These are phyloP conservation scores for Saccharum hybrid DNA, from an alignment of 202 grass and related monocot species.

Conservation along the genomic window DNA sequence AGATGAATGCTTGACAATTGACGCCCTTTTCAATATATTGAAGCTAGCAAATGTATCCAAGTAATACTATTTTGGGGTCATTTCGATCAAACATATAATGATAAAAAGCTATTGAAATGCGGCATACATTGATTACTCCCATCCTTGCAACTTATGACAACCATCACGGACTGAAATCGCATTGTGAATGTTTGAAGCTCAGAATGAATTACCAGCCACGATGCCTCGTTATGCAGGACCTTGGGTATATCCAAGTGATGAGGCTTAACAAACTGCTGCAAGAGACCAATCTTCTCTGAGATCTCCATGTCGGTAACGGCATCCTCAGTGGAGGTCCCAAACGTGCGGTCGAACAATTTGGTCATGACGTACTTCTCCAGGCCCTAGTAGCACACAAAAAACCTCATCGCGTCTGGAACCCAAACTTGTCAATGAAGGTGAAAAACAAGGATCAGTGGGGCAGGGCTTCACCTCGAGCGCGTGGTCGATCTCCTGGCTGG, in stretches of 20 bases:
- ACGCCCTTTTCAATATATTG: background rate
- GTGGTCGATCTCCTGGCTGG: conserved; percentile 77
- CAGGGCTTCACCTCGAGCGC: conserved; percentile 71
- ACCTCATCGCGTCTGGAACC: background rate
- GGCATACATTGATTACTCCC: background rate
- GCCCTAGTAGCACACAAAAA: conserved; percentile 39
- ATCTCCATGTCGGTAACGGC: conserved; percentile 54
- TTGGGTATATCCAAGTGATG: conserved; percentile 89
- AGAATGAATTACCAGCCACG: conserved; percentile 71
- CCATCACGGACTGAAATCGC: background rate
- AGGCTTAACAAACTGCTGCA: conserved; percentile 88
- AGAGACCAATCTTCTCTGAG: conserved; percentile 67
- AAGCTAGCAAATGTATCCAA: background rate
- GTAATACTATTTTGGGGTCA: background rate
- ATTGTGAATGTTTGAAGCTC: background rate
- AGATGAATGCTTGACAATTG: background rate
- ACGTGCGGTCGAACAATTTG: conserved; percentile 80
- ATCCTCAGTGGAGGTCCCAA: conserved; percentile 65
- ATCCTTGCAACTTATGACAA: background rate
- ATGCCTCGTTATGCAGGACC: conserved; percentile 73
- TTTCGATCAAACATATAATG: background rate
- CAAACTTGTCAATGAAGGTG: background rate
- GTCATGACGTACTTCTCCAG: conserved; percentile 96
- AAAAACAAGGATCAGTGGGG: background rate
- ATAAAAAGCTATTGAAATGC: background rate